A percentile compares a stretch with the other conserved stretches of the same genome.
phyloP scores from a whole-genome alignment of 2,329 filamentous ascomycete species.

The Xylaria arbuscula region DNA sequence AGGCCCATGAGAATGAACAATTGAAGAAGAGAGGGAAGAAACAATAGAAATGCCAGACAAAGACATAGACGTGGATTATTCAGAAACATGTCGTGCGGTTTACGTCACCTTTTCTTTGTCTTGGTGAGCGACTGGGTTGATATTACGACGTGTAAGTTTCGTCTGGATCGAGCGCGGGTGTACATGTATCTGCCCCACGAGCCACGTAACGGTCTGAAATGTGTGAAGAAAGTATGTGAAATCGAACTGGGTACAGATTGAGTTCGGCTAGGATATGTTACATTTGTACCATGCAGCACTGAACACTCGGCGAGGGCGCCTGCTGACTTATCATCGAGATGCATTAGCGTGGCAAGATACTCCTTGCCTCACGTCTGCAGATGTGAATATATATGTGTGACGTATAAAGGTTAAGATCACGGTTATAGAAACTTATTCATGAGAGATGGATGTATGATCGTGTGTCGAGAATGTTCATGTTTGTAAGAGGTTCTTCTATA shows the following conservation, averaged over 20 bases:
- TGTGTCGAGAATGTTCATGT: no score
- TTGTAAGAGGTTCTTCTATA: no score
- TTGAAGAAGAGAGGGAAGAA: background rate
- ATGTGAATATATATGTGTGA: no score
- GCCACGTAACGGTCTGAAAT: slow-evolving; percentile 39
- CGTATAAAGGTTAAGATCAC: no score
- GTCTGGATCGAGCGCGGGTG: background rate
- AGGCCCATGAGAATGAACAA: background rate
- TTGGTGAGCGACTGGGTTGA: background rate
- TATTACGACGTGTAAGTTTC: background rate
- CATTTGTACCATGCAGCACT: no score
- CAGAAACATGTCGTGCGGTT: slow-evolving; percentile 11
- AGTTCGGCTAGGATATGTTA: no score
- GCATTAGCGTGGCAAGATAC: no score
- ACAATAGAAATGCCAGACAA: slow-evolving; percentile 11
- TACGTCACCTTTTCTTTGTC: slow-evolving; percentile 29
- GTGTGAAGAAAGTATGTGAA: slow-evolving; percentile 54
- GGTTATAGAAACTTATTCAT: no score
- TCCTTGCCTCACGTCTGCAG: no score
- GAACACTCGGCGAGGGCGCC: no score
- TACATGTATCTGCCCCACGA: slow-evolving; percentile 30
- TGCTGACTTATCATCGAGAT: no score
- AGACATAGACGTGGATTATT: slow-evolving; percentile 3
- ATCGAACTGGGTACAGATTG: slow-evolving; percentile 16
- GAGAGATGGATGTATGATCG: no score